Percentiles rank a stretch among this genome's conserved stretches.
Evolutionary conservation across 805 yeast genomes (phyloP).

Genomic region (Metschnikowia peoriensis): DNA sequence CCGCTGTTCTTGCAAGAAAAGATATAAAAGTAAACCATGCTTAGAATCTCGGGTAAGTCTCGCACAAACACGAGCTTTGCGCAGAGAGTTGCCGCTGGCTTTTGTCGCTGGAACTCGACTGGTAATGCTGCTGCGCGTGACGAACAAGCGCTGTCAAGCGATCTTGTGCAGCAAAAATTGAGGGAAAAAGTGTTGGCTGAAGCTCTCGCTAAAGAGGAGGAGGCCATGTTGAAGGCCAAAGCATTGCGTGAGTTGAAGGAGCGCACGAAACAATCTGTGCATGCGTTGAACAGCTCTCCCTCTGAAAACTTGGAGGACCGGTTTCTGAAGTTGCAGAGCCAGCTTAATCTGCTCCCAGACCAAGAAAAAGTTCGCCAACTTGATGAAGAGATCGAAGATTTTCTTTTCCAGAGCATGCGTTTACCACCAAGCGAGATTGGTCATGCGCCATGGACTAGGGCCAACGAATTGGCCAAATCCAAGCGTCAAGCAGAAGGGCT

Average conservation of each 20-base stretch:
- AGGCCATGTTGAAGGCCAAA: constrained; percentile 34
- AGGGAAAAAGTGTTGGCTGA: constrained; percentile 43
- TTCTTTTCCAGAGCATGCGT: constrained; percentile 31
- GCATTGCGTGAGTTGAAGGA: constrained; percentile 33
- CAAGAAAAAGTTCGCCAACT: constrained; percentile 36
- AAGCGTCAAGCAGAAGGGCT: constrained; percentile 3
- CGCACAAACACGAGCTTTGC: neutral
- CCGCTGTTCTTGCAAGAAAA: no score
- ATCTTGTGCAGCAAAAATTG: constrained; percentile 13
- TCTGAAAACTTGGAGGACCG: constrained; percentile 29
- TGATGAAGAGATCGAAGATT: constrained; percentile 41
- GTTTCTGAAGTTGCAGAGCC: constrained; percentile 28
- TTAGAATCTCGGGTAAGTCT: constrained; percentile 4
- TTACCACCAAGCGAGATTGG: constrained; percentile 29
- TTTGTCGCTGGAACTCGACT: neutral
- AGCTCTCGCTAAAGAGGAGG: constrained; percentile 44
- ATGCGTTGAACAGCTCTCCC: constrained; percentile 35
- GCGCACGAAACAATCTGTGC: constrained; percentile 26
- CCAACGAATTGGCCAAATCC: constrained; percentile 4
- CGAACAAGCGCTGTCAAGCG: neutral
- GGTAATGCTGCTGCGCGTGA: neutral
- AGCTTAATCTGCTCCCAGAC: constrained; percentile 27
- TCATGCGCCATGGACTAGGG: constrained; percentile 35
- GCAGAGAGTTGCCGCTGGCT: neutral
- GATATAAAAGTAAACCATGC: neutral